phyloP scores from a whole-genome alignment of 2,329 filamentous ascomycete species.

The Scorias spongiosa region DNA sequence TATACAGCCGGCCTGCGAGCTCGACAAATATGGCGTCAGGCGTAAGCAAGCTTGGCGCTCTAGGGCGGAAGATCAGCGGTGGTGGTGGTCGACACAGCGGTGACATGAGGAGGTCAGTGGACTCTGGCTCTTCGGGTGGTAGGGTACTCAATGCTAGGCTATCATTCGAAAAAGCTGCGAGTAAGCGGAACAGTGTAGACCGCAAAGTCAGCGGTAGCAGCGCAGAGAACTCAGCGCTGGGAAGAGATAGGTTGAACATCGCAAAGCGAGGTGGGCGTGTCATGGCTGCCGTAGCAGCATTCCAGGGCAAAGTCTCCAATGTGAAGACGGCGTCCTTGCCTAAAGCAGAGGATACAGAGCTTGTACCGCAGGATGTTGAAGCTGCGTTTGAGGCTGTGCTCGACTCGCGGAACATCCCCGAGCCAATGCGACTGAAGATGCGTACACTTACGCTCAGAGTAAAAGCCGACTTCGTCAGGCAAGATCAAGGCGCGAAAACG shows the following conservation, averaged over 20 bases:
- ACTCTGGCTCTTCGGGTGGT: constrained; percentile 7
- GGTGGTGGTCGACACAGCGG: constrained; percentile 7
- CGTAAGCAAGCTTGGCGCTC: constrained; percentile 8
- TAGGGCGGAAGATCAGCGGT: constrained; percentile 16
- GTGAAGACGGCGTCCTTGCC: constrained; percentile 17
- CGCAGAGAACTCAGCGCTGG: constrained; percentile 13
- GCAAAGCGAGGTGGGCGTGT: constrained; percentile 39
- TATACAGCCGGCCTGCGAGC: constrained; percentile 17
- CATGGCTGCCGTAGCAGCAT: constrained; percentile 48
- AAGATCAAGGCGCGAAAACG: constrained; percentile 50
- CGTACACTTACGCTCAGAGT: constrained; percentile 73
- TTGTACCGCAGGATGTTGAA: constrained; percentile 43
- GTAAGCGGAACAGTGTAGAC: constrained; percentile 14
- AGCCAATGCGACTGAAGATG: constrained; percentile 92
- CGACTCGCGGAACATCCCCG: constrained; percentile 81
- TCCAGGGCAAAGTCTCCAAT: constrained; percentile 35
- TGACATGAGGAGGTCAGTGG: constrained; percentile 13
- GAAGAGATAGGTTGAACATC: constrained; percentile 17
- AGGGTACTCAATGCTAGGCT: constrained; percentile 6
- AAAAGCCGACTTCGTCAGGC: constrained; percentile 89
- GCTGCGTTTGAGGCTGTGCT: constrained; percentile 46
- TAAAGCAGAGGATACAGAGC: constrained; percentile 28
- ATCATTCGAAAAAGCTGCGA: constrained; percentile 9
- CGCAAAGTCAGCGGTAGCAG: constrained; percentile 23
- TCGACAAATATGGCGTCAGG: constrained; percentile 7